Percentiles rank a stretch among this genome's conserved stretches.
These are phyloP conservation scores for Trypanosoma melophagium DNA, from an alignment of 208 protist species.

Conservation along the genomic window DNA sequence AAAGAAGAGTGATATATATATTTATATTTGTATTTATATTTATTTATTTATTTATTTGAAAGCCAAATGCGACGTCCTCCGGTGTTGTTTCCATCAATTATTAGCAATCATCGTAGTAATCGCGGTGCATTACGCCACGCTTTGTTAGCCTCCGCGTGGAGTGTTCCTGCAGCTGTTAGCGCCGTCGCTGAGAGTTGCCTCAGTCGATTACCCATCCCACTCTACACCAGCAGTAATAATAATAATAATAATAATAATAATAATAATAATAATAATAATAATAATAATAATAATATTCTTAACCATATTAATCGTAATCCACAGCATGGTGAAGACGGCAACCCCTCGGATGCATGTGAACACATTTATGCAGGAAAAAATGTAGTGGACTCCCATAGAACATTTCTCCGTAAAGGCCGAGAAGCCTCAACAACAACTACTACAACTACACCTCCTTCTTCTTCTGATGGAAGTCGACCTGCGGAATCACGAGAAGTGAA, in stretches of 20 bases:
- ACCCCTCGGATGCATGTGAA: no score
- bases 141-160: conserved; percentile 13
- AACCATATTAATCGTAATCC: neutral
- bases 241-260: neutral
- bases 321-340: neutral
- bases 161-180: conserved; percentile 1
- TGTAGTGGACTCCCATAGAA: no score
- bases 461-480: neutral
- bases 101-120: neutral
- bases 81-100: neutral
- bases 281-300: neutral
- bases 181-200: neutral
- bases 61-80: conserved; percentile 13
- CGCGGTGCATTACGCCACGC: neutral
- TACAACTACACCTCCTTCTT: no score
- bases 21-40: conserved; percentile 13
- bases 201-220: neutral
- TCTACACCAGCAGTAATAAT: no score
- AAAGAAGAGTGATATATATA: conserved; percentile 7
- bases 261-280: neutral
- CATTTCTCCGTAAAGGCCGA: no score
- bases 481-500: neutral
- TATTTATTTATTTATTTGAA: conserved; percentile 4
- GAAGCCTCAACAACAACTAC: neutral
- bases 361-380: no score